These are phyloP conservation scores for Neurospora sp. DNA, from an alignment of 495 filamentous ascomycete species.

Conservation along the genomic window DNA sequence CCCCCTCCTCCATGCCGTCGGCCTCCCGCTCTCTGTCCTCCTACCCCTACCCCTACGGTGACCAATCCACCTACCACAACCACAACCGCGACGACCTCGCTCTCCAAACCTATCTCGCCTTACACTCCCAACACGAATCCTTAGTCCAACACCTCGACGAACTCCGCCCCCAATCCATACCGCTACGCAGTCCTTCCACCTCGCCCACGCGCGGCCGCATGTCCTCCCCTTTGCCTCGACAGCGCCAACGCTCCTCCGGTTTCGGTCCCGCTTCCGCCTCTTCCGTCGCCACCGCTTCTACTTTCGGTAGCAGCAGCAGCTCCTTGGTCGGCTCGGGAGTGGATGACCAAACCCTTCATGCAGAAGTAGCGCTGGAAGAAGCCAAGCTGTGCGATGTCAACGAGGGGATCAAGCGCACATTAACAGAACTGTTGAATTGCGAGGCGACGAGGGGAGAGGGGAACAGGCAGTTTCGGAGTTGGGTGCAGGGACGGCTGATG, in stretches of 20 bases:
- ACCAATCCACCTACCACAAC: conserved; percentile 8
- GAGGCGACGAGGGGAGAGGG: conserved; percentile 42
- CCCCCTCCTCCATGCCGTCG: conserved; percentile 4
- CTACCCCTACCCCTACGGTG: neutral
- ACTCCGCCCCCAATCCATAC: conserved; percentile 22
- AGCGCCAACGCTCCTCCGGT: conserved; percentile 5
- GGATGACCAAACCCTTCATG: conserved; percentile 22
- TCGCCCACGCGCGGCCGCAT: conserved; percentile 22
- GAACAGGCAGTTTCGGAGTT: conserved; percentile 40
- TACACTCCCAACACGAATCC: conserved; percentile 46
- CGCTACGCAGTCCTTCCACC: conserved; percentile 16
- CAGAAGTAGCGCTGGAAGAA: conserved; percentile 42
- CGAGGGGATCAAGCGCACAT: conserved; percentile 51
- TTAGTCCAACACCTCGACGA: conserved; percentile 40
- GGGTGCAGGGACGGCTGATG: conserved; percentile 55
- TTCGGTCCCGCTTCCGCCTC: neutral
- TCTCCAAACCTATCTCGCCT: conserved; percentile 45
- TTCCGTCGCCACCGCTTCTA: conserved; percentile 4
- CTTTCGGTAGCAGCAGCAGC: conserved; percentile 13
- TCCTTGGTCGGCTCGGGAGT: neutral
- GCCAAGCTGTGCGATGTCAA: conserved; percentile 49
- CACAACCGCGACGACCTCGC: conserved; percentile 33
- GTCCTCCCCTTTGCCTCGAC: conserved; percentile 1
- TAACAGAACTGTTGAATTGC: conserved; percentile 59
- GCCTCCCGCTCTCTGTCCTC: neutral